Evolutionary conservation across 208 protist species (phyloP).

Genomic region (Leptomonas pyrrhocoris): DNA sequence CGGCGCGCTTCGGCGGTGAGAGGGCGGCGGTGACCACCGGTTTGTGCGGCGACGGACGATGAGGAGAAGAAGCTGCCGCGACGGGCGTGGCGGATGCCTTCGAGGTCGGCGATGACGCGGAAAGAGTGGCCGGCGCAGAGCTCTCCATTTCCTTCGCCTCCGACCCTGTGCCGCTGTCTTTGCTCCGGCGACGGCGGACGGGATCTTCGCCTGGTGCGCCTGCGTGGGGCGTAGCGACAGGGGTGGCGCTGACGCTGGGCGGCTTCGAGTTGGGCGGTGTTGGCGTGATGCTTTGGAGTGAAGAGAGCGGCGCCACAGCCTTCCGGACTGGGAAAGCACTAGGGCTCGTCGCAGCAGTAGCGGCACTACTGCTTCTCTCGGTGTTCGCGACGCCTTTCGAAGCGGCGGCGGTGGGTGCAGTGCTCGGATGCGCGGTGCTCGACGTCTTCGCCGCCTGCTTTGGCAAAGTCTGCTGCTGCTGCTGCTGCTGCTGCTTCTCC

Average conservation of each 20-base stretch:
- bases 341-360: not conserved
- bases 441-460: not conserved
- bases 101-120: not conserved
- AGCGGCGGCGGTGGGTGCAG: not conserved
- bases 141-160: slow-evolving; percentile 1
- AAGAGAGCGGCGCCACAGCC: not conserved
- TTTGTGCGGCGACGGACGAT: too few species aligned
- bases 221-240: not conserved
- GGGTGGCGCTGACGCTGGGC: not conserved
- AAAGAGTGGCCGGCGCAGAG: not conserved
- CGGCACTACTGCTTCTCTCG: not conserved
- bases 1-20: not conserved
- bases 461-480: too few species aligned
- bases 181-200: not conserved
- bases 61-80: too few species aligned
- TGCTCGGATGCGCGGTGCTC: not conserved
- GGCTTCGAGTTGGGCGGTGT: slow-evolving; percentile 9
- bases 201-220: not conserved
- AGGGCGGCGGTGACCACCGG: not conserved
- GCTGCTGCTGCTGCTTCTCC: too few species aligned
- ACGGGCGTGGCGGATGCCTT: too few species aligned
- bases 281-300: not conserved
- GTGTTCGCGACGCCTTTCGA: not conserved
- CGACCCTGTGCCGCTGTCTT: not conserved
- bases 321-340: not conserved